Conservation (phyloP, 257 asterid genomes). For the Dorcoceras hygrometricum region DNA sequence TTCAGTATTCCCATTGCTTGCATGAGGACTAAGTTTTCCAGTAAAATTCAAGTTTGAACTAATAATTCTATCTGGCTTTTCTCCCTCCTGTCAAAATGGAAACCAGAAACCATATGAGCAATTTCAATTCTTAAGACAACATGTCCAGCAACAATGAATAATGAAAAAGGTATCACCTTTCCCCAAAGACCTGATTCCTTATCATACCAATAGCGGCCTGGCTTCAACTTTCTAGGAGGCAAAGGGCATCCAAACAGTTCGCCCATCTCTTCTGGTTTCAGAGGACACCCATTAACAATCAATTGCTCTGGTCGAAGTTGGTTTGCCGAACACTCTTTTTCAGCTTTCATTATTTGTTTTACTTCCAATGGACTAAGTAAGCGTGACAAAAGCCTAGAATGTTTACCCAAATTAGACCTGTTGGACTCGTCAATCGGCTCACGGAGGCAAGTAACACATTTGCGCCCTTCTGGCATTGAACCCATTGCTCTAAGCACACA, state of each 20-base stretch:
- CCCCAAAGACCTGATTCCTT: constrained; percentile 97
- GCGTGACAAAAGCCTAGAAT: constrained; percentile 65
- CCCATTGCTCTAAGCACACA: constrained; percentile 99
- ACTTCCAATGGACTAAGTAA: constrained; percentile 88
- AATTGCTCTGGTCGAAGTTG: constrained; percentile 93
- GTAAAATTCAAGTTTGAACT: constrained; percentile 82
- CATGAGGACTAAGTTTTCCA: constrained; percentile 79
- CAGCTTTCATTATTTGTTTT: constrained; percentile 86
- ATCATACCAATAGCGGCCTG: constrained; percentile 94
- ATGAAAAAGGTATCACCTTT: constrained; percentile 46
- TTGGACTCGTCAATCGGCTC: constrained; percentile 82
- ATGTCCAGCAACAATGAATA: constrained; percentile 5
- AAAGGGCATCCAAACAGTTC: constrained; percentile 76
- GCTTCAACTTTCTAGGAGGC: constrained; percentile 82
- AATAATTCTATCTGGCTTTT: constrained; percentile 78
- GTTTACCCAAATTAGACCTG: constrained; percentile 65
- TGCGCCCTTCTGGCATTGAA: constrained; percentile 96
- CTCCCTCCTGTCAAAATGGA: constrained; percentile 72
- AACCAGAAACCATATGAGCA: constrained; percentile 30
- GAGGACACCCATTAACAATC: constrained; percentile 73
- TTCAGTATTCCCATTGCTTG: constrained; percentile 89
- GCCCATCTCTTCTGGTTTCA: constrained; percentile 78
- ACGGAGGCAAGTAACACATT: constrained; percentile 85
- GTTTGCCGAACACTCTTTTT: constrained; percentile 81
- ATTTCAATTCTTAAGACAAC: constrained; percentile 16